phyloP scores from a whole-genome alignment of 2,329 filamentous ascomycete species.

The Ophiostoma australiae region DNA sequence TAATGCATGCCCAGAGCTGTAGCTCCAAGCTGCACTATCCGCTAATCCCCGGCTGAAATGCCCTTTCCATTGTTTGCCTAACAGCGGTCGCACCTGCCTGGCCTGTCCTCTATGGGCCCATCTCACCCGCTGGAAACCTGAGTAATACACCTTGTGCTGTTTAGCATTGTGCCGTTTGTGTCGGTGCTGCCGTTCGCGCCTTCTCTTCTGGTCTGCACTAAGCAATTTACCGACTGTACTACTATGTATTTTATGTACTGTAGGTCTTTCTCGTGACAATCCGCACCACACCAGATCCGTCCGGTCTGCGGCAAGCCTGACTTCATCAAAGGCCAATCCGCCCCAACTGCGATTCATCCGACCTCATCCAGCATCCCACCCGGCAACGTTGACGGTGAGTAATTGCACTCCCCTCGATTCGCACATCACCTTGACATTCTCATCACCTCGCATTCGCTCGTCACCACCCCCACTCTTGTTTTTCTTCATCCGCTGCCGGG shows the following conservation, averaged over 20 bases:
- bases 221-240: no score
- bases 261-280: slow-evolving; percentile 4
- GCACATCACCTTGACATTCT: background rate
- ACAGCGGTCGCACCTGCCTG: slow-evolving; percentile 6
- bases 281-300: slow-evolving; percentile 10
- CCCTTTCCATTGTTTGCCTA: background rate
- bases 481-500: background rate
- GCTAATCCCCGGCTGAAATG: background rate
- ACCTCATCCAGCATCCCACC: slow-evolving; percentile 3
- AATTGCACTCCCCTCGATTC: background rate
- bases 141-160: no score
- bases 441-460: background rate
- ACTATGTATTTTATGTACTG: no score
- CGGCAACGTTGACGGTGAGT: slow-evolving; percentile 7
- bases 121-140: background rate
- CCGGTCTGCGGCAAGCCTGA: background rate
- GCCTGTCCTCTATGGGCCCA: background rate
- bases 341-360: background rate
- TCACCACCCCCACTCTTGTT: slow-evolving; percentile 3
- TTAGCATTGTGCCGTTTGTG: no score
- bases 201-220: background rate
- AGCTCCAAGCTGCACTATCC: background rate
- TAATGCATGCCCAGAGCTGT: background rate
- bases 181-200: background rate
- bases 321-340: background rate